These are phyloP conservation scores for Zymoseptoria tritici DNA, from an alignment of 2,329 filamentous ascomycete genomes.

Conservation along the genomic window DNA sequence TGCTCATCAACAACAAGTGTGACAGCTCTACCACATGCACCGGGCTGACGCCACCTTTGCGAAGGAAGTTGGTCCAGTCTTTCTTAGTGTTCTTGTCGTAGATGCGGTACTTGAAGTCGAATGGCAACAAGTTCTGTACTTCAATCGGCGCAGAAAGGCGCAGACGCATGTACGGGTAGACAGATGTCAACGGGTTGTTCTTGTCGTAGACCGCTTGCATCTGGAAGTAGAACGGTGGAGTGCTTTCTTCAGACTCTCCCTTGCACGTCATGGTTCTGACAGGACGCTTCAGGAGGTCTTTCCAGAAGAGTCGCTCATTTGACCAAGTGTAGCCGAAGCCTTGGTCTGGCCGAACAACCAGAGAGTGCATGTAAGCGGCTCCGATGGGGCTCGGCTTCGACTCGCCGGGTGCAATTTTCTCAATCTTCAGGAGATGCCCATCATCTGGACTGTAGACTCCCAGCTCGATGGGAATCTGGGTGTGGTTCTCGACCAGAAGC, in stretches of 20 bases:
- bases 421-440: constrained; percentile 89
- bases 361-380: constrained; percentile 79
- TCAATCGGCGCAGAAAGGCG: constrained; percentile 88
- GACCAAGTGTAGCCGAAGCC: constrained; percentile 98
- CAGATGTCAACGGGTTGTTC: constrained; percentile 71
- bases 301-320: constrained; percentile 83
- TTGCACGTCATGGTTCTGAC: constrained; percentile 83
- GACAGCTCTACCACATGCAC: constrained; percentile 96
- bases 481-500: constrained; percentile 87
- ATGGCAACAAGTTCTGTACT: constrained; percentile 87
- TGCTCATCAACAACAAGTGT: constrained; percentile 81
- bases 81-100: constrained; percentile 98
- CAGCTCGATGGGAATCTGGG: constrained; percentile 89
- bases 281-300: constrained; percentile 74
- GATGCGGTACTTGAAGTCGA: constrained; percentile 98
- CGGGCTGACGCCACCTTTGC: constrained; percentile 92
- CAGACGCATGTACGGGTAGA: constrained; percentile 91
- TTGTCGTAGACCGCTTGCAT: constrained; percentile 79
- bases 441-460: constrained; percentile 83
- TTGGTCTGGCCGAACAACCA: constrained; percentile 83
- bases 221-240: constrained; percentile 90
- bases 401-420: constrained; percentile 92
- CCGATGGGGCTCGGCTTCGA: constrained; percentile 85
- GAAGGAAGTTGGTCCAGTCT: constrained; percentile 96
- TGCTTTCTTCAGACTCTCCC: constrained; percentile 70